Evolutionary conservation across 1,284 basidiomycete species (phyloP), one percentile per base, ranked within the genome.

Genomic region (Puccinia novopanici): DNA sequence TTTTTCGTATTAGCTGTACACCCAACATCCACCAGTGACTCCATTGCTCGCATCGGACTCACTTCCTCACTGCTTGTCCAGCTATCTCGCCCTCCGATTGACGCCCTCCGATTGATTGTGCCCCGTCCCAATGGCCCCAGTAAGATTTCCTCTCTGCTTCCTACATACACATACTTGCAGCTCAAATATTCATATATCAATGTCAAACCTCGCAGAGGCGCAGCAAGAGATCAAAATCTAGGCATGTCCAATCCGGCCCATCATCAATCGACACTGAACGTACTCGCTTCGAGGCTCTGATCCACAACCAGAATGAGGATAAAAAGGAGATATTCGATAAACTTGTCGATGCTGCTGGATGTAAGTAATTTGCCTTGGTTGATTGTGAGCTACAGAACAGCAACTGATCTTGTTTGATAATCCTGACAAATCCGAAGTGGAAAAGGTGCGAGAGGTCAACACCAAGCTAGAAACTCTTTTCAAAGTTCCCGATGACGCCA

Each of bases 341-440:
- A 22, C 34, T 63, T 40, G 3, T 0, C 3, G 12, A 63, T 5
- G 61, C 37, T 63, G 61, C 61, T 63, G 61, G 61, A 63, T 63
- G 61, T 63, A 63, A 22, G 61, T 63, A 3, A 40, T 63, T 63
- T 37, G 19, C 17, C 61, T 63, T 40, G 57, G 57, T 63, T 42
- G 13, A 63, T 40, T 22, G 42, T 37, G 13, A 63, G 5, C 17
- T 63, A 22, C 6, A 22, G 4, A 22, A 63, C 61, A 63, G 17
- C 61, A 63, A 63, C 61, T 63, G 34, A 63, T 40, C 12, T 27
- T 63, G 17, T 8, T 63, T 63, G 61, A n/a, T 19, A 40, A 34
- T 42, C 30, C 19, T 40, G 19, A 63, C 61, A 10, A 42, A 40
- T 63, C 19, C n/a, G 61, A 40, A 63, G 61, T 15, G 61, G 61